Percentiles rank a stretch among this genome's conserved stretches.
Evolutionary conservation across 2,329 filamentous ascomycete genomes (phyloP).

Genomic region (Endoconidiophora laricicola): DNA sequence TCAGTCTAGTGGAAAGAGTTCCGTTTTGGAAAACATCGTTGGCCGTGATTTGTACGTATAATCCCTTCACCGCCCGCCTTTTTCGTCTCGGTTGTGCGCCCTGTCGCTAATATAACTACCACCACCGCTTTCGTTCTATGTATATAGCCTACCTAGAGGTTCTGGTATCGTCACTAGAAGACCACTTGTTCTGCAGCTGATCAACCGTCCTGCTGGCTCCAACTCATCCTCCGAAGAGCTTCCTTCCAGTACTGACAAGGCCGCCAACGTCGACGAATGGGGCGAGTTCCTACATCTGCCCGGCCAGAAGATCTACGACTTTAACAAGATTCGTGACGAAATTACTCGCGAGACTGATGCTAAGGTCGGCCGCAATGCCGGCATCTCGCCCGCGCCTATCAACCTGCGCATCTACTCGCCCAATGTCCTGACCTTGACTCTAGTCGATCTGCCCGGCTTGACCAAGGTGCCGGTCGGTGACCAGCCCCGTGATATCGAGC

Average conservation of each 20-base stretch:
- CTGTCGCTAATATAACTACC: constrained; percentile 10
- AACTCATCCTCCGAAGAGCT: constrained; percentile 60
- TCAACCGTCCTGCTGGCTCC: constrained; percentile 64
- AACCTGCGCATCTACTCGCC: constrained; percentile 97
- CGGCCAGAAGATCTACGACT: constrained; percentile 94
- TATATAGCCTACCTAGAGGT: constrained; percentile 74
- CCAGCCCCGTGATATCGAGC: constrained; percentile 90
- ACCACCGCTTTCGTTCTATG: constrained; percentile 16
- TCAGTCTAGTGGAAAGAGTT: constrained; percentile 98
- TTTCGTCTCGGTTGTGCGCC: not conserved
- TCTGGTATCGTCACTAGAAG: constrained; percentile 94
- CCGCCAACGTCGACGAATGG: constrained; percentile 90
- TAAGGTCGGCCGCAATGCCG: constrained; percentile 90
- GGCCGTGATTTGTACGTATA: constrained; percentile 85
- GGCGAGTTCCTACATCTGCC: constrained; percentile 97
- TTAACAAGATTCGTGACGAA: constrained; percentile 95
- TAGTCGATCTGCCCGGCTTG: constrained; percentile 90
- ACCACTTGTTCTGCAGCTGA: constrained; percentile 91
- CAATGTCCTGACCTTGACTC: constrained; percentile 88
- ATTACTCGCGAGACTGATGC: constrained; percentile 92
- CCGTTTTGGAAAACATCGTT: constrained; percentile 95
- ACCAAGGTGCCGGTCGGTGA: constrained; percentile 95
- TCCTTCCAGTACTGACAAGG: constrained; percentile 55
- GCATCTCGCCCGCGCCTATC: constrained; percentile 92
- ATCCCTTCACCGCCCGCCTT: constrained; percentile 9